phyloP scores from a whole-genome alignment of 1,284 basidiomycete species.

The Paramarasmius palmivorus region DNA sequence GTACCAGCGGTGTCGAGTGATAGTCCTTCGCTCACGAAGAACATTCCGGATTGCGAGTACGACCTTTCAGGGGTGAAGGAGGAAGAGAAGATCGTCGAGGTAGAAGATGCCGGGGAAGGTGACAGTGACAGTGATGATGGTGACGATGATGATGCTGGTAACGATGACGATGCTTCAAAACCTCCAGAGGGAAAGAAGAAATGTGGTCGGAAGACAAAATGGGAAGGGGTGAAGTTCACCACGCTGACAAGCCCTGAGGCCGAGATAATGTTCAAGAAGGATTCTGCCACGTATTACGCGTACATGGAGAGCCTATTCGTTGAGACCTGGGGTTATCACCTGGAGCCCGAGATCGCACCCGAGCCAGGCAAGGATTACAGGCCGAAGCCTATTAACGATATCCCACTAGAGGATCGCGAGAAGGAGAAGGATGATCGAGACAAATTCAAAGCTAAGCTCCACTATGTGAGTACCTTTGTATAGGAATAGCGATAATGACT shows the following conservation, averaged over 20 bases:
- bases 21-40: no score
- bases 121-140: no score
- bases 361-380: not conserved
- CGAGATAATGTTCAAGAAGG: not conserved
- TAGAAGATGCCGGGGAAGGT: no score
- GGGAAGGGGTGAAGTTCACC: not conserved
- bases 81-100: no score
- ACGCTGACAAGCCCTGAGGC: not conserved
- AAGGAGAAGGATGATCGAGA: not conserved
- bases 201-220: not conserved
- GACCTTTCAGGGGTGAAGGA: no score
- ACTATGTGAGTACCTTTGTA: not conserved
- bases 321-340: not conserved
- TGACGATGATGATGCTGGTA: no score
- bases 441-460: not conserved
- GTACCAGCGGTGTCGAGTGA: no score
- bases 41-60: no score
- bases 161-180: no score
- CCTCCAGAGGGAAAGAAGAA: not conserved
- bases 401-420: not conserved
- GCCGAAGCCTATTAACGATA: not conserved
- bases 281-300: not conserved
- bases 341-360: not conserved
- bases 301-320: not conserved
- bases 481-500: not conserved